Evolutionary conservation across 2,329 filamentous ascomycete genomes (phyloP).

Genomic region (Lithohypha guttulata): DNA sequence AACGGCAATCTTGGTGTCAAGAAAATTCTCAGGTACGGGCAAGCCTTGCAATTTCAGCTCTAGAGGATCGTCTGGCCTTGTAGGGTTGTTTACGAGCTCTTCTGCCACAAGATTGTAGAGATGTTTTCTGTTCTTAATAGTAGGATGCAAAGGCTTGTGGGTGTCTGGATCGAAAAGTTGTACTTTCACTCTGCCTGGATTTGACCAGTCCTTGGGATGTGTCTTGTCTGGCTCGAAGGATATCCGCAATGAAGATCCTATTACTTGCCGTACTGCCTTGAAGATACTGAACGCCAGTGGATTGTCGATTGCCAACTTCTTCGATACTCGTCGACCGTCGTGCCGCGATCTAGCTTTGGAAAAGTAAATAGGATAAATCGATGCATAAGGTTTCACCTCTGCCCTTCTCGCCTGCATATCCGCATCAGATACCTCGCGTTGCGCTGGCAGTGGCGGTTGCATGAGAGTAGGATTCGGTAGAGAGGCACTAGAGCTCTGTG

Average conservation of each 20-base stretch:
- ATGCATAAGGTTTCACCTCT: conserved; percentile 65
- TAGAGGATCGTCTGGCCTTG: conserved; percentile 59
- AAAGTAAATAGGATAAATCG: conserved; percentile 93
- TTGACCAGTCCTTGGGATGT: conserved; percentile 95
- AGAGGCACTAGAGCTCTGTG: conserved; percentile 19
- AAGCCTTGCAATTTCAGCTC: conserved; percentile 63
- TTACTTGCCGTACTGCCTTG: conserved; percentile 55
- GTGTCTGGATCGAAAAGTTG: conserved; percentile 47
- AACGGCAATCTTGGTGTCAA: conserved; percentile 60
- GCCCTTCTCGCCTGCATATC: conserved; percentile 40
- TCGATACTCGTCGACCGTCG: conserved; percentile 68
- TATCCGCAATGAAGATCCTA: conserved; percentile 34
- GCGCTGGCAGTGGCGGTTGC: conserved; percentile 42
- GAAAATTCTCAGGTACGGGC: conserved; percentile 54
- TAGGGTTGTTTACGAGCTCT: conserved; percentile 68
- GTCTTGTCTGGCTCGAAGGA: conserved; percentile 84
- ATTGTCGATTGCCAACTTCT: conserved; percentile 63
- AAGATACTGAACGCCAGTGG: conserved; percentile 84
- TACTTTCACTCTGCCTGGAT: conserved; percentile 81
- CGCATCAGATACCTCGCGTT: conserved; percentile 24
- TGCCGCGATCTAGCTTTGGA: conserved; percentile 59
- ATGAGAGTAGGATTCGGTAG: conserved; percentile 26
- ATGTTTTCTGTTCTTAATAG: conserved; percentile 69
- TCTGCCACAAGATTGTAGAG: conserved; percentile 70
- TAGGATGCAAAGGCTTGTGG: conserved; percentile 39